Conservation (phyloP, 257 asterid species). For the Forsythia viridissima region DNA sequence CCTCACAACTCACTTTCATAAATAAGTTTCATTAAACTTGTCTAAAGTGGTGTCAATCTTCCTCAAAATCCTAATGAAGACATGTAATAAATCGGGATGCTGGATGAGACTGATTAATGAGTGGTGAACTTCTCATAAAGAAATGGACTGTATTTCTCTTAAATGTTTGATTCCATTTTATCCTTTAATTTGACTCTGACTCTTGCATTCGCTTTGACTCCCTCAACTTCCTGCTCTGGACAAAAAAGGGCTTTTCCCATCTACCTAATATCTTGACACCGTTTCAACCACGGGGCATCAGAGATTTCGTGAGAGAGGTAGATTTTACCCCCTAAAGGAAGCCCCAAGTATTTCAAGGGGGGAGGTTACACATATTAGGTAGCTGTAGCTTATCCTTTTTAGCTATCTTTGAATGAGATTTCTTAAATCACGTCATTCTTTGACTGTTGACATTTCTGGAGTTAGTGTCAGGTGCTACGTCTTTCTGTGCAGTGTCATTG, state of each 20-base stretch:
- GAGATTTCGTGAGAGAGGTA: background rate
- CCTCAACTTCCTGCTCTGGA: background rate
- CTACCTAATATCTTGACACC: background rate
- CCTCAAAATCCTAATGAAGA: background rate
- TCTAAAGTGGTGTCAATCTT: background rate
- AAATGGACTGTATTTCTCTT: background rate
- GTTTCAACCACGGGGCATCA: background rate
- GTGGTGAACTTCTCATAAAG: background rate
- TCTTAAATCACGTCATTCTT: background rate
- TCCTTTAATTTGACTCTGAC: background rate
- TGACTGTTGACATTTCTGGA: background rate
- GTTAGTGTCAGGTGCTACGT: background rate
- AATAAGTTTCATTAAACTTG: background rate
- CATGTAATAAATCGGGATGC: too few relatives aligned
- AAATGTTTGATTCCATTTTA: background rate
- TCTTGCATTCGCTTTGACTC: background rate
- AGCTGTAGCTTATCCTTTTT: background rate
- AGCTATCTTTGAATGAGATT: background rate
- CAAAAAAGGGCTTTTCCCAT: background rate
- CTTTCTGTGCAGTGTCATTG: constrained; percentile 15
- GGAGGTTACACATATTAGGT: background rate
- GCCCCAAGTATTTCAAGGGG: background rate
- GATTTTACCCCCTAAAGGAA: background rate
- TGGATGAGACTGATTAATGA: too few relatives aligned
- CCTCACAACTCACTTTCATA: background rate